phyloP scores from a whole-genome alignment of 352 stramenopile species.

The Bremia lactucae region DNA sequence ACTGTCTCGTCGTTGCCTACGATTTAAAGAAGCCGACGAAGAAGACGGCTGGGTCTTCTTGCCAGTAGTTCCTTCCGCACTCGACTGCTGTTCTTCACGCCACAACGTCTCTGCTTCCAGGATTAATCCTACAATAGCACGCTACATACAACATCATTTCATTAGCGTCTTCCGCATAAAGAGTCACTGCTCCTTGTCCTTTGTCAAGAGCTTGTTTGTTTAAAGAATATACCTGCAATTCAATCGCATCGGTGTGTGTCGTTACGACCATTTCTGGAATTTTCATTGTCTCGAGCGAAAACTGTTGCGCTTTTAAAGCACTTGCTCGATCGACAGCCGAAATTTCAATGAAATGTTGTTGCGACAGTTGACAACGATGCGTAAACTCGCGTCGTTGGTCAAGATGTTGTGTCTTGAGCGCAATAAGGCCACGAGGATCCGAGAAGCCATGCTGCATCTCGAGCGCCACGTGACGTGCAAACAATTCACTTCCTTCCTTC shows the following conservation, averaged over 20 bases:
- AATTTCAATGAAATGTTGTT: constrained; percentile 73
- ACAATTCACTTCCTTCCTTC: constrained; percentile 69
- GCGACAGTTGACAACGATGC: constrained; percentile 55
- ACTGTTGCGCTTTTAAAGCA: constrained; percentile 54
- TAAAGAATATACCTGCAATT: constrained; percentile 32
- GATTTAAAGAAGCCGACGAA: constrained; percentile 9
- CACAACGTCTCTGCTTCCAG: constrained; percentile 60
- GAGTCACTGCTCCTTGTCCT: not conserved
- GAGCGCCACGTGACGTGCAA: constrained; percentile 35
- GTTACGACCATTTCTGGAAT: constrained; percentile 61
- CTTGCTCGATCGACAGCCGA: constrained; percentile 52
- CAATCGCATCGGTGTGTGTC: constrained; percentile 28
- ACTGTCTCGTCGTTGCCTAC: constrained; percentile 19
- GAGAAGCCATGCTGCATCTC: constrained; percentile 36
- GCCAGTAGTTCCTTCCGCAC: constrained; percentile 8
- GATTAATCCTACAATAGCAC: constrained; percentile 56
- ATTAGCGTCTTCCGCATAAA: not conserved
- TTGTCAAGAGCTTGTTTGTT: not conserved
- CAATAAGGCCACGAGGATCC: constrained; percentile 38
- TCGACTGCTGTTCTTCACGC: constrained; percentile 33
- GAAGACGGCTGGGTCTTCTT: constrained; percentile 16
- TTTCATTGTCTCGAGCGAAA: constrained; percentile 58
- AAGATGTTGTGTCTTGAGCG: constrained; percentile 49
- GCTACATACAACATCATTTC: constrained; percentile 16
- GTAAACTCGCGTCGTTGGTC: constrained; percentile 59